Evolutionary conservation across 192 early-diverging fungal species (phyloP).

Genomic region (Podila minutissima): DNA sequence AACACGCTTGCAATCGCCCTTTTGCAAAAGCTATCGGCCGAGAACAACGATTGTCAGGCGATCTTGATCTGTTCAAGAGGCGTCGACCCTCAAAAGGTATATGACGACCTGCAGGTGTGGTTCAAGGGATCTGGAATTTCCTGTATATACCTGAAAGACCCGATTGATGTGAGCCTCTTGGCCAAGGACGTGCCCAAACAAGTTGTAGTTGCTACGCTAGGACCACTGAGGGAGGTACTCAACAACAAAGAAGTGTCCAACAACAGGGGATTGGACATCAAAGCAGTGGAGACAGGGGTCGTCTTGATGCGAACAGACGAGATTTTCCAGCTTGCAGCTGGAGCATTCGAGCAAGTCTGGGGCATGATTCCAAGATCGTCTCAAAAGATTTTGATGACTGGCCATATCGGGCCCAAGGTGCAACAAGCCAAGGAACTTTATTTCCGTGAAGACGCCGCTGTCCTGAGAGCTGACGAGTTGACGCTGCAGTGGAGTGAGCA

Average conservation of each 20-base stretch:
- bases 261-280: conserved; percentile 25
- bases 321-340: conserved; percentile 26
- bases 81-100: conserved; percentile 29
- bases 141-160: conserved; percentile 17
- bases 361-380: conserved; percentile 13
- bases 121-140: conserved; percentile 17
- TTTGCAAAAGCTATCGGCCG: conserved; percentile 22
- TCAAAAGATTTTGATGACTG: conserved; percentile 38
- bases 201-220: conserved; percentile 37
- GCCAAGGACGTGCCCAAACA: conserved; percentile 35
- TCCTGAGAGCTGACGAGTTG: conserved; percentile 36
- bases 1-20: conserved; percentile 37
- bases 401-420: conserved; percentile 19
- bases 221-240: conserved; percentile 31
- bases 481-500: conserved; percentile 52
- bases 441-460: conserved; percentile 25
- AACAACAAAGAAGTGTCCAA: conserved; percentile 9
- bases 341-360: conserved; percentile 34
- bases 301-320: conserved; percentile 42
- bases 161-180: not conserved
- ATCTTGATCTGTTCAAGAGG: conserved; percentile 41
- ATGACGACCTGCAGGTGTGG: conserved; percentile 37
- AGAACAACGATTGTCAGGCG: conserved; percentile 35
- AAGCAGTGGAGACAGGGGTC: conserved; percentile 22
- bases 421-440: conserved; percentile 17